Evolutionary conservation across 768 basidiomycete species (phyloP).

Genomic region (Gelatoporia subvermispora): DNA sequence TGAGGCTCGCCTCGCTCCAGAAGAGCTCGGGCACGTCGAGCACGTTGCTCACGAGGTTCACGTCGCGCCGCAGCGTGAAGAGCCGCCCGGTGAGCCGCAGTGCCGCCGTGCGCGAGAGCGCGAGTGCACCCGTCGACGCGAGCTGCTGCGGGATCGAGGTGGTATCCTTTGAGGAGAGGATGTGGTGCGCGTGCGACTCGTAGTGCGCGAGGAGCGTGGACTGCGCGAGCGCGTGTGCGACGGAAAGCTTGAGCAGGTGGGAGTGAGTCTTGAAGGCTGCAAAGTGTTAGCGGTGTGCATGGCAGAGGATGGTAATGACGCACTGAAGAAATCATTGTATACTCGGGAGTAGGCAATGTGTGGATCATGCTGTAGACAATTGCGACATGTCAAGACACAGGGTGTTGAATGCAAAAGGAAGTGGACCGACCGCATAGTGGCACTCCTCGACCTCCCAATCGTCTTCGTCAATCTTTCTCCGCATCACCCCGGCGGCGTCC

Average conservation of each 20-base stretch:
- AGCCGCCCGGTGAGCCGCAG: constrained; percentile 69
- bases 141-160: constrained; percentile 82
- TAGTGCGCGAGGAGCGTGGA: constrained; percentile 88
- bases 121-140: constrained; percentile 69
- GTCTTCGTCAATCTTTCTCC: constrained; percentile 45
- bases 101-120: constrained; percentile 74
- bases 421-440: constrained; percentile 70
- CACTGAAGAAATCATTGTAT: constrained; percentile 95
- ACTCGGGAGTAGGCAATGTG: constrained; percentile 83
- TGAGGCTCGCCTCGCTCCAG: constrained; percentile 90
- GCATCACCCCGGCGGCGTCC: constrained; percentile 63
- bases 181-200: constrained; percentile 71
- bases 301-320: constrained; percentile 24
- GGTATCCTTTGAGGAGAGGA: constrained; percentile 73
- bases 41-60: constrained; percentile 90
- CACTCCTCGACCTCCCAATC: constrained; percentile 90
- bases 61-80: constrained; percentile 84
- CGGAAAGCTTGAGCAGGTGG: constrained; percentile 86
- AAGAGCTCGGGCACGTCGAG: constrained; percentile 92
- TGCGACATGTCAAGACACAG: background rate
- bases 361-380: constrained; percentile 64
- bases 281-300: background rate
- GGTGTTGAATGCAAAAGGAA: constrained; percentile 1
- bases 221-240: constrained; percentile 91
- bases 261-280: constrained; percentile 89